Evolutionary conservation across 345 rosid species (phyloP).

Genomic region (Sapria himalayana): DNA sequence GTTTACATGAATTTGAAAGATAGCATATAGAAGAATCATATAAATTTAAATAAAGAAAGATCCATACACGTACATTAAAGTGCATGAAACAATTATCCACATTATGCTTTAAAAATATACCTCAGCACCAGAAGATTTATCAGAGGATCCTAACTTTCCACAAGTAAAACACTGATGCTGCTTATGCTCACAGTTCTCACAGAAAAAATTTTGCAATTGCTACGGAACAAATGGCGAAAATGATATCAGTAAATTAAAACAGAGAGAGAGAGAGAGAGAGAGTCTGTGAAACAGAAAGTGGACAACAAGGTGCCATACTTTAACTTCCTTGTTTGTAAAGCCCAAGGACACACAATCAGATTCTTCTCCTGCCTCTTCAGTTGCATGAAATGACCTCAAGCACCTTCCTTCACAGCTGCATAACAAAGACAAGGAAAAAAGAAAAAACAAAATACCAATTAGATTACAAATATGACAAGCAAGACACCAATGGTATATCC

Average conservation of each 20-base stretch:
- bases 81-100: neutral
- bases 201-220: slow-evolving; percentile 26
- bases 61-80: neutral
- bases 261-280: neutral
- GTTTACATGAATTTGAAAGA: neutral
- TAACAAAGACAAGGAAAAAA: slow-evolving; percentile 7
- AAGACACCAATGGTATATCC: too few species aligned
- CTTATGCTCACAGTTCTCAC: slow-evolving; percentile 31
- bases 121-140: slow-evolving; percentile 26
- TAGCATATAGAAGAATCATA: neutral
- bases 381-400: slow-evolving; percentile 57
- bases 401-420: slow-evolving; percentile 50
- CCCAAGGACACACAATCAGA: slow-evolving; percentile 36
- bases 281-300: too few species aligned
- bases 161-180: slow-evolving; percentile 58
- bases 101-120: slow-evolving; percentile 12
- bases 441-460: too few species aligned
- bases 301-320: slow-evolving; percentile 21
- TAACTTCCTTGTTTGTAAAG: slow-evolving; percentile 18
- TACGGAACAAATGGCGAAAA: slow-evolving; percentile 10
- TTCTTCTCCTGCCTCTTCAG: slow-evolving; percentile 17
- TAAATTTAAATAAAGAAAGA: neutral
- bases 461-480: neutral
- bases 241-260: slow-evolving; percentile 2
- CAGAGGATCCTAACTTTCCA: slow-evolving; percentile 45